phyloP scores from a whole-genome alignment of 163 green algal species.

The Chlamydomonas reinhardtii region DNA sequence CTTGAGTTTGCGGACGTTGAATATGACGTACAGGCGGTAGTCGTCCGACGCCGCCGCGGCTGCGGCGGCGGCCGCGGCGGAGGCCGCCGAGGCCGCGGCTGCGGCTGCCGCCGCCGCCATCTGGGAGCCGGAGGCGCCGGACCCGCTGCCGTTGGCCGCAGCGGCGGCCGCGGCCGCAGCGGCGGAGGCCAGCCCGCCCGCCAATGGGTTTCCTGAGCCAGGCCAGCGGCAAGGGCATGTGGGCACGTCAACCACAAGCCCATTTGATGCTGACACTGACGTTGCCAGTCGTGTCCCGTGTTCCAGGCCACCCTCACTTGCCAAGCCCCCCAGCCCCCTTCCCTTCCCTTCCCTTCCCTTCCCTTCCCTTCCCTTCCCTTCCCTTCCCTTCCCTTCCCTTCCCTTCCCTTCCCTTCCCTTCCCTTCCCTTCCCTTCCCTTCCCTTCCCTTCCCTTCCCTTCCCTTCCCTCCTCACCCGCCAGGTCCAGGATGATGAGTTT shows the following conservation, averaged over 20 bases:
- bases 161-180: conserved; percentile 21
- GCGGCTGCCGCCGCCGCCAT: background rate
- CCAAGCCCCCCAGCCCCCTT: too few species aligned
- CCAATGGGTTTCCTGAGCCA: conserved; percentile 24
- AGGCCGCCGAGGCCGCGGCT: background rate
- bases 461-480: background rate
- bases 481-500: conserved; percentile 86
- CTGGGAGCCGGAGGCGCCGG: background rate
- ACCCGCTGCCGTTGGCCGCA: background rate
- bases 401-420: too few species aligned
- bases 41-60: conserved; percentile 50
- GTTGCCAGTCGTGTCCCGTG: too few species aligned
- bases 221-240: too few species aligned
- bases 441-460: too few species aligned
- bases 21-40: conserved; percentile 80
- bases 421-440: too few species aligned
- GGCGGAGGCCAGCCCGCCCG: conserved; percentile 22
- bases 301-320: too few species aligned
- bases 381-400: too few species aligned
- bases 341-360: too few species aligned
- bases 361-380: too few species aligned
- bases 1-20: conserved; percentile 80
- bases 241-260: too few species aligned
- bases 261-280: too few species aligned
- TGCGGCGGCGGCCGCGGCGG: background rate